Conservation (phyloP, 306 rosid genomes). For the Calophaca sinica region DNA sequence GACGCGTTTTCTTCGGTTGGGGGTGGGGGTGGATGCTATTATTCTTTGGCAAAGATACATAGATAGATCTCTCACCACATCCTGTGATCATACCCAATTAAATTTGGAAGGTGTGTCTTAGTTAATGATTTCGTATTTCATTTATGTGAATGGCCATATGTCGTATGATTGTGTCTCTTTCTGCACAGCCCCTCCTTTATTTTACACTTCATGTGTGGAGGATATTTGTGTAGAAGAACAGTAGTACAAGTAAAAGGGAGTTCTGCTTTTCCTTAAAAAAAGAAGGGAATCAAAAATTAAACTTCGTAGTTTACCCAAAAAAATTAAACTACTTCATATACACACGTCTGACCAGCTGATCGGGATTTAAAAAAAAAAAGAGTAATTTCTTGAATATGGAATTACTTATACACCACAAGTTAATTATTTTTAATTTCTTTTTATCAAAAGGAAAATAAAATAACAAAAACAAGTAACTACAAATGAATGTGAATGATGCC, state of each 20-base stretch:
- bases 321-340: background rate
- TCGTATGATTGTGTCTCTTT: conserved; percentile 42
- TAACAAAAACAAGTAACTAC: too few relatives aligned
- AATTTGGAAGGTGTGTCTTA: conserved; percentile 45
- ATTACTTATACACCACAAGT: too few relatives aligned
- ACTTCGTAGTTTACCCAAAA: too few relatives aligned
- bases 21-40: conserved; percentile 25
- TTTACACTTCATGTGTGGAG: background rate
- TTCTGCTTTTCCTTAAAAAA: background rate
- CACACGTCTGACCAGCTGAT: too few relatives aligned
- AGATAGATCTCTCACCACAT: background rate
- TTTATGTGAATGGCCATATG: conserved; percentile 35
- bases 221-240: background rate
- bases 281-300: too few relatives aligned
- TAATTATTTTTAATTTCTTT: too few relatives aligned
- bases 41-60: conserved; percentile 7
- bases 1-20: conserved; percentile 67
- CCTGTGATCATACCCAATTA: conserved; percentile 18
- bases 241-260: background rate
- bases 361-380: too few relatives aligned
- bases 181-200: conserved; percentile 11
- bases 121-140: conserved; percentile 37
- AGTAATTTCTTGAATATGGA: too few relatives aligned
- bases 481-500: too few relatives aligned
- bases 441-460: too few relatives aligned